phyloP scores from a whole-genome alignment of 1,139 yeast species.

The Casaregolazyma lundiana region DNA sequence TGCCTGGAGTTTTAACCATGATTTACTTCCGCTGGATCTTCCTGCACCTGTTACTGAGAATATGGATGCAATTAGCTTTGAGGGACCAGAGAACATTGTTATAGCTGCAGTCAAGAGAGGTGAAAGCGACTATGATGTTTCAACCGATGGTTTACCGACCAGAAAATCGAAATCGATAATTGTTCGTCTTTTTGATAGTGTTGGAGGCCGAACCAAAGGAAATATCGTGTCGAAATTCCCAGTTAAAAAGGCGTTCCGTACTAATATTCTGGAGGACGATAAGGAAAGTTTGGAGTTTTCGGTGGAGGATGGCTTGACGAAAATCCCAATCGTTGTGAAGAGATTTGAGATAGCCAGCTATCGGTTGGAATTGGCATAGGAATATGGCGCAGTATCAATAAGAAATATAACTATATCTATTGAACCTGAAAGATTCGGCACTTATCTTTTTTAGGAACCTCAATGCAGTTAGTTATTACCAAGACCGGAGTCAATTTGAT shows the following conservation, averaged over 20 bases:
- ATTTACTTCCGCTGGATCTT: slow-evolving; percentile 23
- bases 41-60: slow-evolving; percentile 15
- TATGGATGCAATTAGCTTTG: slow-evolving; percentile 26
- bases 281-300: slow-evolving; percentile 11
- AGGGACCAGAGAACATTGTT: slow-evolving; percentile 56
- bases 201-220: slow-evolving; percentile 70
- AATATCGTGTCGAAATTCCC: slow-evolving; percentile 31
- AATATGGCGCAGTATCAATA: not conserved
- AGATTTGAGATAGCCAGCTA: slow-evolving; percentile 10
- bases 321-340: slow-evolving; percentile 11
- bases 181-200: slow-evolving; percentile 72
- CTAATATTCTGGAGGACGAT: slow-evolving; percentile 14
- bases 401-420: not conserved
- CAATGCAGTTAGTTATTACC: too few relatives aligned
- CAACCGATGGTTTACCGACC: slow-evolving; percentile 19
- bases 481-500: too few relatives aligned
- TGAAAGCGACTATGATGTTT: slow-evolving; percentile 63
- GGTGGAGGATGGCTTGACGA: slow-evolving; percentile 7
- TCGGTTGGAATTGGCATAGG: slow-evolving; percentile 5
- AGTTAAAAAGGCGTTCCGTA: slow-evolving; percentile 12
- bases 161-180: slow-evolving; percentile 42
- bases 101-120: slow-evolving; percentile 77
- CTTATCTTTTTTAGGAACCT: too few relatives aligned
- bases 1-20: slow-evolving; percentile 74
- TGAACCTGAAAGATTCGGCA: not conserved